A percentile compares a stretch with the other conserved stretches of the same genome.
These are phyloP conservation scores for Ceratobasidium sp. DNA, from an alignment of 1,284 basidiomycete genomes.

Conservation along the genomic window DNA sequence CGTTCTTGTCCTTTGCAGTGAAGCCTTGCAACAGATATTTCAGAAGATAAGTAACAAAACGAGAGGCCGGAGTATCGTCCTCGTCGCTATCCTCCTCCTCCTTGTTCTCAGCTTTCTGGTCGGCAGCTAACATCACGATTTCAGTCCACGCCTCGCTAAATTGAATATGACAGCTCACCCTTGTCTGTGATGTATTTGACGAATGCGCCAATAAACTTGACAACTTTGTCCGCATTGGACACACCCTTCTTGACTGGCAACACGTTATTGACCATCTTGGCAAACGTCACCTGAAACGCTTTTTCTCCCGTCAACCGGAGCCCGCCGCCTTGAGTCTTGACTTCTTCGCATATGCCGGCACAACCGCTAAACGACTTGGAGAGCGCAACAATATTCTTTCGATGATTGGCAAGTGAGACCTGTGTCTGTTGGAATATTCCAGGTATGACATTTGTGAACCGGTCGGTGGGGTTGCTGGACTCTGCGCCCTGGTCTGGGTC, in stretches of 20 bases:
- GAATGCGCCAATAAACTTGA: constrained; percentile 88
- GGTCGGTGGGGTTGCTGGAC: not conserved
- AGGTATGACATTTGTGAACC: constrained; percentile 50
- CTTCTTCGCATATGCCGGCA: constrained; percentile 61
- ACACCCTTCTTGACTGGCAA: constrained; percentile 87
- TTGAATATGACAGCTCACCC: constrained; percentile 58
- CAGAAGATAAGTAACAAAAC: constrained; percentile 78
- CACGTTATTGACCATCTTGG: constrained; percentile 74
- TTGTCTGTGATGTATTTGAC: constrained; percentile 80
- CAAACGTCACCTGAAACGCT: constrained; percentile 77
- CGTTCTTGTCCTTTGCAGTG: constrained; percentile 87
- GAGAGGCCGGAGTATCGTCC: constrained; percentile 69
- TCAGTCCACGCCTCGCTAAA: constrained; percentile 7
- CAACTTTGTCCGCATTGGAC: constrained; percentile 76
- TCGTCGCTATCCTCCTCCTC: constrained; percentile 58
- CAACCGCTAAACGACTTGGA: constrained; percentile 82
- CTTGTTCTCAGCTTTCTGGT: constrained; percentile 46
- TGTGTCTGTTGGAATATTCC: constrained; percentile 86
- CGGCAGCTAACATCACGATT: constrained; percentile 48
- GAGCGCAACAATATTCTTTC: constrained; percentile 89
- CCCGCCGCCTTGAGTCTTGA: constrained; percentile 57
- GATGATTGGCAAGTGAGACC: constrained; percentile 81
- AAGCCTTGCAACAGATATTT: constrained; percentile 85
- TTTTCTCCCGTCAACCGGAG: constrained; percentile 79
- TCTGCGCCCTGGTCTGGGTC: constrained; percentile 41